A percentile compares a stretch with the other conserved stretches of the same genome.
Evolutionary conservation across 2,329 filamentous ascomycete genomes (phyloP).

Genomic region (Claviceps purpurea): DNA sequence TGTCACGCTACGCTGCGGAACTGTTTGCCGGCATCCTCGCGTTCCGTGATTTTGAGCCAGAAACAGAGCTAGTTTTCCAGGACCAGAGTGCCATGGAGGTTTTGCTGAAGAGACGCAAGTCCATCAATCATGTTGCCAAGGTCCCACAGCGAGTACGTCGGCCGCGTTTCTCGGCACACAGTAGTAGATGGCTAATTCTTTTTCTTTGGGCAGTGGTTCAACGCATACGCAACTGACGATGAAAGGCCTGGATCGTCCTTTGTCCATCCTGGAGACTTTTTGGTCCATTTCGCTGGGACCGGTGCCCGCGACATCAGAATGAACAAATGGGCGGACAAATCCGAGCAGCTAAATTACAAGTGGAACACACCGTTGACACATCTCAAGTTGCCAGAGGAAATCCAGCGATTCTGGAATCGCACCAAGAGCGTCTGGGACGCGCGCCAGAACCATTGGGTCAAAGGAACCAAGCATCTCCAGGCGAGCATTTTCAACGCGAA

Average conservation of each 20-base stretch:
- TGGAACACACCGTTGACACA: slow-evolving; percentile 2
- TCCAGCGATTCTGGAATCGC: slow-evolving; percentile 1
- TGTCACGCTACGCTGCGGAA: slow-evolving; percentile 8
- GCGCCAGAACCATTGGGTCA: not conserved
- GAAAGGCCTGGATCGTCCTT: not conserved
- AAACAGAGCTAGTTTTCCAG: slow-evolving; percentile 5
- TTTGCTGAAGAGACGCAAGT: slow-evolving; percentile 6
- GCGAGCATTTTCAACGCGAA: not conserved
- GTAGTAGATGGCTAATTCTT: not conserved
- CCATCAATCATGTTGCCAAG: slow-evolving; percentile 4
- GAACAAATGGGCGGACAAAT: slow-evolving; percentile 1
- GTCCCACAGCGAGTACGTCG: slow-evolving; percentile 8
- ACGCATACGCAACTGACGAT: slow-evolving; percentile 6
- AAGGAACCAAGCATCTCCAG: not conserved
- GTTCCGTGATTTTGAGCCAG: slow-evolving; percentile 8
- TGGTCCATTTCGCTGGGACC: slow-evolving; percentile 10
- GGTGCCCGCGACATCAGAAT: not conserved
- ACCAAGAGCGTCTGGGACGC: slow-evolving; percentile 1
- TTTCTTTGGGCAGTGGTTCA: slow-evolving; percentile 8
- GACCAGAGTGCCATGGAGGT: slow-evolving; percentile 12
- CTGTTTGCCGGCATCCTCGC: slow-evolving; percentile 9
- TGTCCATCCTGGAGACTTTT: slow-evolving; percentile 7
- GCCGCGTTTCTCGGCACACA: not conserved
- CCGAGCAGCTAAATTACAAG: not conserved
- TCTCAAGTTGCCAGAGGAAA: not conserved